Conservation (phyloP, 306 rosid species). For the Trichosanthes truncata region DNA sequence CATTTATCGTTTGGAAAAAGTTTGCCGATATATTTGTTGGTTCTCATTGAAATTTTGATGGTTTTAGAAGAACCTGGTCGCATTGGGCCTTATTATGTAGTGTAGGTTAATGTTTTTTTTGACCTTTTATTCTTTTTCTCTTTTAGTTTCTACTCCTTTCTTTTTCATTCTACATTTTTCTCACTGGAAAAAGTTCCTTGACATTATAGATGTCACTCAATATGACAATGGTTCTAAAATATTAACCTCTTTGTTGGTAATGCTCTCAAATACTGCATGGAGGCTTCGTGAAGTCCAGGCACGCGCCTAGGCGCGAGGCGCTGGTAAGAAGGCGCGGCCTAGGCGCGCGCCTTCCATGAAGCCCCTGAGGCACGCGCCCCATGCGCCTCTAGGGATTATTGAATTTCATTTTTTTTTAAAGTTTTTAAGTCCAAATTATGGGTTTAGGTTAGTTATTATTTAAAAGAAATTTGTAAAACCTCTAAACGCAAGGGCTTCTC, state of each 20-base stretch:
- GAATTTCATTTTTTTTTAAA: too few relatives aligned
- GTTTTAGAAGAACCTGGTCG: neutral
- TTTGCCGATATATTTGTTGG: neutral
- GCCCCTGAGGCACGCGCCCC: too few relatives aligned
- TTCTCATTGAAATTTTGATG: neutral
- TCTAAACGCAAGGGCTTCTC: too few relatives aligned
- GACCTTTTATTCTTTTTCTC: neutral
- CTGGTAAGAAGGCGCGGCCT: too few relatives aligned
- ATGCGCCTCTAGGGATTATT: too few relatives aligned
- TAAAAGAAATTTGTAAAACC: too few relatives aligned
- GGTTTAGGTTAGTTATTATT: too few relatives aligned
- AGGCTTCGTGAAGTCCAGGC: neutral
- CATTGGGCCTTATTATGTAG: neutral
- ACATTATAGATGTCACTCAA: neutral
- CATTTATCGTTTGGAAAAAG: neutral
- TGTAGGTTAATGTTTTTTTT: neutral
- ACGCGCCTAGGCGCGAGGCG: too few relatives aligned
- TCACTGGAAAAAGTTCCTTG: neutral
- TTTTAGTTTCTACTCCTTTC: neutral
- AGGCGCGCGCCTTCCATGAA: too few relatives aligned
- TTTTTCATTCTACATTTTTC: neutral
- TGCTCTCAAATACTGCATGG: neutral
- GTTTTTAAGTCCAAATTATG: too few relatives aligned
- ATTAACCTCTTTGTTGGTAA: neutral
- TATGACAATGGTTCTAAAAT: neutral